phyloP scores from a whole-genome alignment of 192 early-diverging fungal genomes.

The Lunasporangiospora selenospora region DNA sequence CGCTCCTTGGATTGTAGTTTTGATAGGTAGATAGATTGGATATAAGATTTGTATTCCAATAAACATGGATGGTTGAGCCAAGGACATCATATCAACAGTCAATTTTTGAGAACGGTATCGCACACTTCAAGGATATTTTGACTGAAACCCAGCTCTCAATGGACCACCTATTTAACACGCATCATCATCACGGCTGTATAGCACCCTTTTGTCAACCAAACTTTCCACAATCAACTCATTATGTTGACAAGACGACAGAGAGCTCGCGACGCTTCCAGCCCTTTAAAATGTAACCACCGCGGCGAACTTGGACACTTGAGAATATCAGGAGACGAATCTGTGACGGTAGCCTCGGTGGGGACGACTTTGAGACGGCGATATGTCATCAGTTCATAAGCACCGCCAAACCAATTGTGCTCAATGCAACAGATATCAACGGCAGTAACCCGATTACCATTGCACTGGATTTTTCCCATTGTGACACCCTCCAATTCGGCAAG shows the following conservation, averaged over 20 bases:
- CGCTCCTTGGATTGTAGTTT: no score
- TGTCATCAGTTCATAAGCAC: constrained; percentile 21
- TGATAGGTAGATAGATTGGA: no score
- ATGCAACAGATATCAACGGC: constrained; percentile 38
- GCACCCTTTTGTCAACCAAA: constrained; percentile 16
- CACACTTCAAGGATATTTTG: constrained; percentile 47
- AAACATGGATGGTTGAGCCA: no score
- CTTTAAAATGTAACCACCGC: constrained; percentile 24
- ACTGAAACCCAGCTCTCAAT: constrained; percentile 21
- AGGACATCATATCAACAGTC: no score
- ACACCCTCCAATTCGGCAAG: not conserved
- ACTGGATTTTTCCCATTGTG: constrained; percentile 16
- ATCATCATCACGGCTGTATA: no score
- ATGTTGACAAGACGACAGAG: constrained; percentile 32
- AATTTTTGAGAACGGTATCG: no score
- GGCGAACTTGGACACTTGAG: no score
- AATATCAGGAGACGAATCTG: constrained; percentile 16
- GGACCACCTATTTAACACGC: no score
- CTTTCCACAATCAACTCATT: constrained; percentile 11
- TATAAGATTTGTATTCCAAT: no score
- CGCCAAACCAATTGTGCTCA: constrained; percentile 14
- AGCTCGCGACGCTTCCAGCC: constrained; percentile 38
- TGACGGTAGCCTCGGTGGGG: constrained; percentile 8
- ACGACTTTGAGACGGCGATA: constrained; percentile 28
- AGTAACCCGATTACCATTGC: not conserved